These are phyloP conservation scores for Fistulina hepatica DNA, from an alignment of 1,284 basidiomycete genomes.

Conservation along the genomic window DNA sequence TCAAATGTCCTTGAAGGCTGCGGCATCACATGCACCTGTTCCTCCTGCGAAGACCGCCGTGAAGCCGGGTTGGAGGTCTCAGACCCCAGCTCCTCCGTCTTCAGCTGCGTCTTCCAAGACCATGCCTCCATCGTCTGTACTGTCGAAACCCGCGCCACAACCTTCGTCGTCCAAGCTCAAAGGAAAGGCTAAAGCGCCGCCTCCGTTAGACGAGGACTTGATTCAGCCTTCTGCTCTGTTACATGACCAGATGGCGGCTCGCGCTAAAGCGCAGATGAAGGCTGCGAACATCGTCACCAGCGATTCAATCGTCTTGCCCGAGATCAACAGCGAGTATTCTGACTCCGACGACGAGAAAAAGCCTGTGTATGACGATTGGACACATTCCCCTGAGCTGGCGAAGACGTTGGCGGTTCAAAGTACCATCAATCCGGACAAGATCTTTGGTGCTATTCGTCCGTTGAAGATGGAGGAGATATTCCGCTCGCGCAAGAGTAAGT, in stretches of 20 bases:
- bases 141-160: constrained; percentile 22
- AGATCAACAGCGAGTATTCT: constrained; percentile 91
- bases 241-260: constrained; percentile 60
- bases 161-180: constrained; percentile 29
- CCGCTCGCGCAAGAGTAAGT: constrained; percentile 44
- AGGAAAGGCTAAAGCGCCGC: constrained; percentile 37
- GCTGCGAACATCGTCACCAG: constrained; percentile 49
- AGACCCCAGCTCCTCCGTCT: constrained; percentile 19
- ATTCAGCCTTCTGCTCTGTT: constrained; percentile 48
- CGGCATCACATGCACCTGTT: too few species aligned
- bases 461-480: constrained; percentile 8
- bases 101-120: constrained; percentile 22
- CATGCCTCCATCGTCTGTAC: constrained; percentile 23
- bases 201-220: constrained; percentile 36
- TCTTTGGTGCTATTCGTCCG: constrained; percentile 76
- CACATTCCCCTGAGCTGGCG: constrained; percentile 78
- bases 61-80: constrained; percentile 18
- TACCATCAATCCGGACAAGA: constrained; percentile 81
- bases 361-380: constrained; percentile 71
- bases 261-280: constrained; percentile 53
- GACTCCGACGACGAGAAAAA: constrained; percentile 87
- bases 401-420: constrained; percentile 72
- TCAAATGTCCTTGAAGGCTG: too few species aligned
- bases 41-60: constrained; percentile 33
- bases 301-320: constrained; percentile 84